Evolutionary conservation across 768 basidiomycete species (phyloP).

Genomic region (Russula sp.): DNA sequence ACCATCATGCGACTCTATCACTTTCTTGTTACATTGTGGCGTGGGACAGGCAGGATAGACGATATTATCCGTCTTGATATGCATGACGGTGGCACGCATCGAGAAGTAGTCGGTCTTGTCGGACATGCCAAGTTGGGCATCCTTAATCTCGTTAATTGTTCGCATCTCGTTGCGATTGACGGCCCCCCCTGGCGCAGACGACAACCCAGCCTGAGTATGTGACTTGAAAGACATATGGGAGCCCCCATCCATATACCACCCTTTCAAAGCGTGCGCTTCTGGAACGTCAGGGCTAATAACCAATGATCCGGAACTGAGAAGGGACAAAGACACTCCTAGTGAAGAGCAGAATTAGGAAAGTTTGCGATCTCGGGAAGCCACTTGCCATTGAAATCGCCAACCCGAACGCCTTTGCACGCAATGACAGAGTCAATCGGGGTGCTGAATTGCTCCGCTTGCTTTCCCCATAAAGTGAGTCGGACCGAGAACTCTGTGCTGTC

Average conservation of each 20-base stretch:
- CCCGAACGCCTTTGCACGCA: constrained; percentile 92
- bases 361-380: constrained; percentile 13
- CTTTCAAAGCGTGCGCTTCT: constrained; percentile 81
- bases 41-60: constrained; percentile 87
- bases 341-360: constrained; percentile 19
- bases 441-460: constrained; percentile 82
- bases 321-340: constrained; percentile 77
- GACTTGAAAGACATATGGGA: constrained; percentile 63
- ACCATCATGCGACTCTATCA: constrained; percentile 58
- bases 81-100: constrained; percentile 77
- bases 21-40: constrained; percentile 86
- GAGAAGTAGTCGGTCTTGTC: constrained; percentile 83
- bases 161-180: constrained; percentile 75
- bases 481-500: constrained; percentile 78
- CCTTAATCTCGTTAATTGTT: constrained; percentile 74
- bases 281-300: constrained; percentile 85
- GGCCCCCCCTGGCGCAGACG: constrained; percentile 38
- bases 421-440: constrained; percentile 63
- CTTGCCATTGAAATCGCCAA: constrained; percentile 85
- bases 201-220: constrained; percentile 51
- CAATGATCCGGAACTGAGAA: constrained; percentile 78
- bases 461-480: constrained; percentile 92
- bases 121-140: constrained; percentile 65
- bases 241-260: constrained; percentile 87
- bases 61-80: constrained; percentile 78